phyloP scores from a whole-genome alignment of 345 rosid genomes.

The Litchi chinensis region DNA sequence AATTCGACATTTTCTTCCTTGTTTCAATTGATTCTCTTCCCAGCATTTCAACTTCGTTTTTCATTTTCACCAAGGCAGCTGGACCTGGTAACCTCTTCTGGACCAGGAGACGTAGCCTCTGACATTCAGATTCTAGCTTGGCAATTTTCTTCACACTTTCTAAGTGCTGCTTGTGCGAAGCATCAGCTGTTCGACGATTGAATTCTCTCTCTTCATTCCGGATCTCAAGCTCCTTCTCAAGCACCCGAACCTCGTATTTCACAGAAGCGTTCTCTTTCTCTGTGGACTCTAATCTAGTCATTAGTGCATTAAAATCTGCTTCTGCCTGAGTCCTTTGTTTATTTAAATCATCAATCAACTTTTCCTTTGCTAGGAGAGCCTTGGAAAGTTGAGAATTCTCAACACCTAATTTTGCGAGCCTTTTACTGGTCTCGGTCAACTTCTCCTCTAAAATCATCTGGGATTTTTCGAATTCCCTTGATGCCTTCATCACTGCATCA shows the following conservation, averaged over 20 bases:
- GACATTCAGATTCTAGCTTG: constrained; percentile 90
- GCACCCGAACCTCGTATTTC: constrained; percentile 75
- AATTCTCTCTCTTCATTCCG: constrained; percentile 92
- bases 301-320: constrained; percentile 54
- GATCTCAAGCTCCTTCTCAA: constrained; percentile 93
- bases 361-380: constrained; percentile 63
- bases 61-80: constrained; percentile 78
- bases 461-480: constrained; percentile 58
- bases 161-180: constrained; percentile 75
- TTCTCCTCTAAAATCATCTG: constrained; percentile 49
- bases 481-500: constrained; percentile 68
- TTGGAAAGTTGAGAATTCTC: constrained; percentile 63
- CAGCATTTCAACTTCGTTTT: constrained; percentile 73
- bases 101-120: constrained; percentile 75
- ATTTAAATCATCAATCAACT: constrained; percentile 56
- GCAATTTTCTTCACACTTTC: constrained; percentile 85
- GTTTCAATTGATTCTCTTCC: constrained; percentile 52
- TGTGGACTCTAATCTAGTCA: constrained; percentile 59
- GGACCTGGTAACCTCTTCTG: constrained; percentile 88
- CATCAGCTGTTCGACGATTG: constrained; percentile 64
- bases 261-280: constrained; percentile 76
- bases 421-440: constrained; percentile 49
- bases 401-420: constrained; percentile 50
- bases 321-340: constrained; percentile 58
- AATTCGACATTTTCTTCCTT: constrained; percentile 48